A percentile compares a stretch with the other conserved stretches of the same genome.
These are phyloP conservation scores for Penicillium sp. DNA, from an alignment of 2,329 filamentous ascomycete genomes.

Conservation along the genomic window DNA sequence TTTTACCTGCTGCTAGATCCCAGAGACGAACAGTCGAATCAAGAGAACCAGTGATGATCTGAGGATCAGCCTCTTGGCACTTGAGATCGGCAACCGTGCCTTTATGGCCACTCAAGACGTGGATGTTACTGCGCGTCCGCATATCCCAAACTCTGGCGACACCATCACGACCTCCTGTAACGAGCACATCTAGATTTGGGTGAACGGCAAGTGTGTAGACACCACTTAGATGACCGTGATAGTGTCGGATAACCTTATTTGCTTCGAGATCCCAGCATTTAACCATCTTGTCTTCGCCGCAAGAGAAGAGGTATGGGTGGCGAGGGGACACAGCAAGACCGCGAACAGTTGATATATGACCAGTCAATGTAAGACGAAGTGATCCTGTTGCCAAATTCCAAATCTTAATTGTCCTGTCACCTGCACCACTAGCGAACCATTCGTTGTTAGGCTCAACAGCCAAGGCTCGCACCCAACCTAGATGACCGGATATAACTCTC, in stretches of 20 bases:
- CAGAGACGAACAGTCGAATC: constrained; percentile 89
- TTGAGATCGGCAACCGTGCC: constrained; percentile 83
- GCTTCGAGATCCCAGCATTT: constrained; percentile 99
- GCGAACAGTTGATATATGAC: constrained; percentile 89
- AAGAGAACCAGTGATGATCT: constrained; percentile 89
- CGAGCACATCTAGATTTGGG: constrained; percentile 88
- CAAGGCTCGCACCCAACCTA: constrained; percentile 88
- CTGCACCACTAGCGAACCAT: constrained; percentile 95
- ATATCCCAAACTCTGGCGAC: constrained; percentile 98
- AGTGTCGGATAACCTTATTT: constrained; percentile 98
- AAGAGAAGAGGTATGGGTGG: constrained; percentile 96
- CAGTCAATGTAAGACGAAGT: constrained; percentile 81
- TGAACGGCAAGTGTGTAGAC: constrained; percentile 94
- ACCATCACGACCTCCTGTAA: constrained; percentile 90
- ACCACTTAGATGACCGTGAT: constrained; percentile 93
- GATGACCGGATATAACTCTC: constrained; percentile 92
- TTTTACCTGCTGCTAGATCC: constrained; percentile 94
- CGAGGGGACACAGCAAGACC: constrained; percentile 87
- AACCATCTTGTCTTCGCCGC: constrained; percentile 99
- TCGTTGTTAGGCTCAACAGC: constrained; percentile 94
- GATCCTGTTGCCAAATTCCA: constrained; percentile 91
- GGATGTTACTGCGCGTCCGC: constrained; percentile 91
- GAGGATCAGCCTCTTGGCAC: constrained; percentile 93
- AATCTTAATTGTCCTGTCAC: constrained; percentile 96
- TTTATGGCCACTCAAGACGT: constrained; percentile 87